Base-by-base conservation (phyloP, 768 basidiomycete species). In the Xanthoconium purpureum region DNA sequence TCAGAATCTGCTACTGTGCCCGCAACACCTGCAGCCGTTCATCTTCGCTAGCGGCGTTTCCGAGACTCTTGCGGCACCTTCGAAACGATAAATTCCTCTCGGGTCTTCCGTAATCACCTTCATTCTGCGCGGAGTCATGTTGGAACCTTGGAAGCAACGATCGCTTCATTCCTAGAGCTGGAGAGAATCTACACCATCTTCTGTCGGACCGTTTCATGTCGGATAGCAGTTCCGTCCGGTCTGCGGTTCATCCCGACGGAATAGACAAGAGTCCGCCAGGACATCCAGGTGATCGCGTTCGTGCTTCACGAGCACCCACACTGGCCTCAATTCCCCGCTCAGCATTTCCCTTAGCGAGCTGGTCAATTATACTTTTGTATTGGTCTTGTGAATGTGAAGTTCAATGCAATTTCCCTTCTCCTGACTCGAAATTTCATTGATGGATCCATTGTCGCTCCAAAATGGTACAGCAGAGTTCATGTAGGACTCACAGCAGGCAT, bases 131-230 rank as follows among this genome's bases (percentile, higher is more conserved):
- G 54, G 28, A 64, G 61, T 35, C 0, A 36, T 3, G 30, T 52
- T 4, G 6, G 37, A 2, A 44, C 57, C 11, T 43, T 52, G 1
- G 46, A 44, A 38, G 11, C 56, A n/a, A 50, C 42, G 45, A 33
- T 58, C 1, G 3, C 35, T 64, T 3, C 63, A 63, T 35, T 65
- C 63, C 6, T 64, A 63, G 63, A 64, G 63, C 30, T 64, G 63
- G 63, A 38, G 15, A 42, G 35, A 30, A 50, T 17, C 24, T 33
- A 5, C 3, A 8, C 3, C 30, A 15, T 9, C 33, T 5, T 2
- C 28, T 15, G n/a, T 2, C 11, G 28, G 24, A 24, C 24, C 24
- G 24, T 40, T 51, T 32, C 13, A 8, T 6, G 20, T 2, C 1
- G 14, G 44, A 29, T 7, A 4, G n/a, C 17, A 5, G 0, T 20